Conservation (phyloP, 2,329 filamentous ascomycete species). For the Westerdykella sp. region DNA sequence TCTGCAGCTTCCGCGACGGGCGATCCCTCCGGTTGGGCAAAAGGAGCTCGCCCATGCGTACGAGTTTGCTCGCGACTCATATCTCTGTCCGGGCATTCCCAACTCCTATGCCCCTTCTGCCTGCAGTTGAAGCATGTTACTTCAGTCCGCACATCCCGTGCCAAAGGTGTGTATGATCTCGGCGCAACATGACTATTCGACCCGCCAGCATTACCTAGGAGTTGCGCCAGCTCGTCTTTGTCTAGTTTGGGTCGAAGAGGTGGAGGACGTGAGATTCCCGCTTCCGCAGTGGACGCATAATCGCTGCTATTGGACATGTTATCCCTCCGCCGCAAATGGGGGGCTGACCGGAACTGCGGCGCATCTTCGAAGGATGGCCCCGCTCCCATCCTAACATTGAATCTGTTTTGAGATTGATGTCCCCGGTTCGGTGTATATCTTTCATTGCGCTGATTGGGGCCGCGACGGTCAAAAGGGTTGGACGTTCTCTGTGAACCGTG, state of each 20-base stretch:
- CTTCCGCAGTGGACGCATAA: neutral
- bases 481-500: neutral
- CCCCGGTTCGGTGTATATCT: conserved; percentile 6
- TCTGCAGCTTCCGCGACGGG: conserved; percentile 23
- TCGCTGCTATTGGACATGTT: conserved; percentile 2
- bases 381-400: conserved; percentile 28
- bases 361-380: conserved; percentile 18
- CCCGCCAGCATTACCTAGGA: conserved; percentile 15
- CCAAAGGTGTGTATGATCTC: conserved; percentile 18
- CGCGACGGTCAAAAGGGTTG: conserved; percentile 11
- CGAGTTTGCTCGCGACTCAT: conserved; percentile 4
- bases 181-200: neutral
- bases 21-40: conserved; percentile 3
- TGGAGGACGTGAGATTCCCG: conserved; percentile 3
- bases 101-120: conserved; percentile 18
- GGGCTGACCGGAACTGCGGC: conserved; percentile 20
- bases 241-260: conserved; percentile 18
- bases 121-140: conserved; percentile 30
- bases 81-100: conserved; percentile 15
- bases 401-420: conserved; percentile 7
- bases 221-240: conserved; percentile 22
- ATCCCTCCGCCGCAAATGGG: conserved; percentile 23
- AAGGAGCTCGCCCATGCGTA: conserved; percentile 9
- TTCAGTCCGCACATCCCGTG: conserved; percentile 16
- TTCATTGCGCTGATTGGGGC: conserved; percentile 15